A percentile compares a stretch with the other conserved stretches of the same genome.
Evolutionary conservation across 306 rosid genomes (phyloP).

Genomic region (Spatholobus suberectus): DNA sequence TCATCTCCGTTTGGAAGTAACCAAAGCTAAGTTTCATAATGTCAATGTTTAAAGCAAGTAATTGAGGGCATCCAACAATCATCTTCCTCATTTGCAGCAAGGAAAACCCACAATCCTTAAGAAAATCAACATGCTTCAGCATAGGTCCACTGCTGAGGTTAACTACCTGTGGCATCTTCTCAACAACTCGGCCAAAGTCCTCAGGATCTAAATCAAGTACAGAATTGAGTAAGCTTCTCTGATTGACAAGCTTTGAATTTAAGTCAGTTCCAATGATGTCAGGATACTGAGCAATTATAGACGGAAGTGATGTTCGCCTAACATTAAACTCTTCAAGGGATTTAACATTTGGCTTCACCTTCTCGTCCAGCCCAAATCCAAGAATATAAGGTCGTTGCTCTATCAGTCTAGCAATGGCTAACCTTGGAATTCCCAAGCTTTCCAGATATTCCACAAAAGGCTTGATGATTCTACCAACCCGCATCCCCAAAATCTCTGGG

Average conservation of each 20-base stretch:
- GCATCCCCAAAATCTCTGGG: constrained; percentile 95
- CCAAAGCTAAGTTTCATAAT: constrained; percentile 79
- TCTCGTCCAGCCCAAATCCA: constrained; percentile 78
- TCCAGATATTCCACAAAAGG: constrained; percentile 92
- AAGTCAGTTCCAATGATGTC: constrained; percentile 86
- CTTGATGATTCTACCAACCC: constrained; percentile 88
- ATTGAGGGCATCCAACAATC: constrained; percentile 83
- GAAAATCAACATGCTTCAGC: constrained; percentile 81
- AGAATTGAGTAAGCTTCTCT: constrained; percentile 67
- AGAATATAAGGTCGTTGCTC: constrained; percentile 89
- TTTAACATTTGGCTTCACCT: constrained; percentile 82
- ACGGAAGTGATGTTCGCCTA: constrained; percentile 62
- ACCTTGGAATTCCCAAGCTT: constrained; percentile 81
- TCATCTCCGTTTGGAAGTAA: constrained; percentile 75
- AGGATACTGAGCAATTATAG: constrained; percentile 86
- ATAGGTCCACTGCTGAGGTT: constrained; percentile 74
- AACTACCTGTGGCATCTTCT: constrained; percentile 93
- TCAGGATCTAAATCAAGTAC: constrained; percentile 61
- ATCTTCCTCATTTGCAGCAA: constrained; percentile 64
- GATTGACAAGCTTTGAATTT: constrained; percentile 65
- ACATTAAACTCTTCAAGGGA: constrained; percentile 78
- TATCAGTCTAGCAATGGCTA: constrained; percentile 89
- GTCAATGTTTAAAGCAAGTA: constrained; percentile 90
- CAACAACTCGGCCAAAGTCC: constrained; percentile 82
- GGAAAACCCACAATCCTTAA: constrained; percentile 78